phyloP scores from a whole-genome alignment of 1,284 basidiomycete genomes.

The Cerrena zonata region DNA sequence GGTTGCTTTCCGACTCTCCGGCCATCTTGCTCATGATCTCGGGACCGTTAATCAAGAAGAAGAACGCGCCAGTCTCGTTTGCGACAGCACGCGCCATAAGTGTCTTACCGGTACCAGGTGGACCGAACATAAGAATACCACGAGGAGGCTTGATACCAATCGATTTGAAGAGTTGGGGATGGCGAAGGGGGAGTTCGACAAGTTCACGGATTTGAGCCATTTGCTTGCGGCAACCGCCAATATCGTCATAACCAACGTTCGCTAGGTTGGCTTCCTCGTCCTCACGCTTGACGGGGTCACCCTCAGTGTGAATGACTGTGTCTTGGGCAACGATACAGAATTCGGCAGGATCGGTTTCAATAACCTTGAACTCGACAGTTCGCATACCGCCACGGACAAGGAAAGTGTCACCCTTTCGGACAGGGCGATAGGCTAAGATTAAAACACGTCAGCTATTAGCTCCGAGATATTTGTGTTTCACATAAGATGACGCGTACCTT shows the following conservation, averaged over 20 bases:
- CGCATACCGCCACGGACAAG: conserved; percentile 96
- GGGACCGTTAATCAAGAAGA: conserved; percentile 99
- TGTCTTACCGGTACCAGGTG: conserved; percentile 95
- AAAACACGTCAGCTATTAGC: conserved; percentile 14
- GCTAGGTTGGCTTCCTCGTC: conserved; percentile 96
- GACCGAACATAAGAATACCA: conserved; percentile 94
- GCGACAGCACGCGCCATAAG: conserved; percentile 98
- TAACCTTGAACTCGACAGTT: conserved; percentile 98
- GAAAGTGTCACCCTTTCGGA: conserved; percentile 97
- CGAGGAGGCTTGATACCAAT: conserved; percentile 99
- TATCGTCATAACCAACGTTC: conserved; percentile 98
- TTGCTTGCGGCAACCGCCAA: conserved; percentile 98
- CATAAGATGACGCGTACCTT: conserved; percentile 47
- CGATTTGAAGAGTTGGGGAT: conserved; percentile 98
- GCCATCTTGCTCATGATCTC: conserved; percentile 99
- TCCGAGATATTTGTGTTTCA: neutral
- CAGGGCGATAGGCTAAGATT: conserved; percentile 81
- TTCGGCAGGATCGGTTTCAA: conserved; percentile 91
- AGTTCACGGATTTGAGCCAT: conserved; percentile 99
- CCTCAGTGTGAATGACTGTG: conserved; percentile 97
- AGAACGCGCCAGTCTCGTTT: conserved; percentile 99
- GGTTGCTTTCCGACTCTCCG: conserved; percentile 94
- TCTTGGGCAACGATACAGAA: conserved; percentile 97
- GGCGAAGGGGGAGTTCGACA: conserved; percentile 93
- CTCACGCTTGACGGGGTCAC: conserved; percentile 97